phyloP scores from a whole-genome alignment of 306 rosid species.

The Cucurbita argyrosperma region DNA sequence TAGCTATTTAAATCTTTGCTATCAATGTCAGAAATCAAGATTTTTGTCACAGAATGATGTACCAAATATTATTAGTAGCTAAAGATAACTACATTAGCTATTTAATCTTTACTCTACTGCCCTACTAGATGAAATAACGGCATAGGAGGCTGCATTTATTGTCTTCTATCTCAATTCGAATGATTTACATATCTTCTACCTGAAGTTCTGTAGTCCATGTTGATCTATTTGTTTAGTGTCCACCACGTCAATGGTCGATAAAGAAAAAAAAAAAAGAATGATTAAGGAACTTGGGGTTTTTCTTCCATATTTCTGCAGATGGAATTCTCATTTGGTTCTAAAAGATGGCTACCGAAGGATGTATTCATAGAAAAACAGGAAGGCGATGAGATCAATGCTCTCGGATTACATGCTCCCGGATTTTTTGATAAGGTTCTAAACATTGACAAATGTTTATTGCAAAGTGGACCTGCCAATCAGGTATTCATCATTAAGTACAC shows the following conservation, averaged over 20 bases:
- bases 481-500: conserved; percentile 17
- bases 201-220: not conserved
- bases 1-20: not conserved
- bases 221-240: not conserved
- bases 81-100: not conserved
- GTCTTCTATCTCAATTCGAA: not conserved
- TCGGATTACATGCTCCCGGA: conserved; percentile 53
- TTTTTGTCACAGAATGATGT: not conserved
- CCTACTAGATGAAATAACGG: not conserved
- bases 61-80: not conserved
- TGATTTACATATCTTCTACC: not conserved
- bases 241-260: not conserved
- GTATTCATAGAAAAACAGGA: conserved; percentile 24
- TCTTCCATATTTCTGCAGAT: conserved; percentile 38
- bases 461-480: conserved; percentile 63
- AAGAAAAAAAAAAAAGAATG: not conserved
- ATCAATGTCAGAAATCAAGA: not conserved
- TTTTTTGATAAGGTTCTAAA: conserved; percentile 64
- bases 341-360: conserved; percentile 62
- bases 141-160: not conserved
- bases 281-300: not conserved
- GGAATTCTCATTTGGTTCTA: conserved; percentile 90
- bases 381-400: conserved; percentile 35
- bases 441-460: conserved; percentile 68
- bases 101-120: not conserved